Percentiles rank a stretch among this genome's conserved stretches.
Evolutionary conservation across 2,329 filamentous ascomycete genomes (phyloP).

Genomic region (Fusarium devonianum): DNA sequence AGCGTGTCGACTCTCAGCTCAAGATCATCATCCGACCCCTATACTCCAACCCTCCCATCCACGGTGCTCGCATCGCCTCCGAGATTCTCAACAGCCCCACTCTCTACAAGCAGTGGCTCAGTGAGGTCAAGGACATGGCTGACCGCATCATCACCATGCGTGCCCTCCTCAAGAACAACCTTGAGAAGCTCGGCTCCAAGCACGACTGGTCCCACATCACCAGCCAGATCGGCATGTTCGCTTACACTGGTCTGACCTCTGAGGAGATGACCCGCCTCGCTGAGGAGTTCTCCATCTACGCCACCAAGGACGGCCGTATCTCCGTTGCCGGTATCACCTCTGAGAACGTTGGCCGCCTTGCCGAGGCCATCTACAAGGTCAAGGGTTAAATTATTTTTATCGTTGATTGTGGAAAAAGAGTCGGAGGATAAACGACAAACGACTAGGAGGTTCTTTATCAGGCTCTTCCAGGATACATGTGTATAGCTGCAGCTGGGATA

Average conservation of each 20-base stretch:
- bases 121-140: constrained; percentile 97
- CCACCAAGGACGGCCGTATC: constrained; percentile 90
- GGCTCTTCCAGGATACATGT: constrained; percentile 21
- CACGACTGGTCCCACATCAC: constrained; percentile 99
- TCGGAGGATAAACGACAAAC: constrained; percentile 1
- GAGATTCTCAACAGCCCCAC: constrained; percentile 86
- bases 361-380: constrained; percentile 85
- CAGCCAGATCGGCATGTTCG: constrained; percentile 99
- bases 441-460: not conserved
- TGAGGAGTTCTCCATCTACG: constrained; percentile 97
- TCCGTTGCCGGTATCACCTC: constrained; percentile 84
- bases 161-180: constrained; percentile 89
- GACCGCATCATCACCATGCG: constrained; percentile 99
- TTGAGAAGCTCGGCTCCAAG: constrained; percentile 93
- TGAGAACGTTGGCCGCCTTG: constrained; percentile 80
- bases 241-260: constrained; percentile 90
- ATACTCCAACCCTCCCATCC: constrained; percentile 97
- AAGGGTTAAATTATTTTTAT: constrained; percentile 62
- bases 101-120: constrained; percentile 93
- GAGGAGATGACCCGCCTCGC: constrained; percentile 92
- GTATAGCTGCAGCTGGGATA: constrained; percentile 20
- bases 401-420: not conserved
- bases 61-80: constrained; percentile 92
- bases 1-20: constrained; percentile 94
- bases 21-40: constrained; percentile 97